These are phyloP conservation scores for Diatrype stigma DNA, from an alignment of 2,329 filamentous ascomycete genomes.

Conservation along the genomic window DNA sequence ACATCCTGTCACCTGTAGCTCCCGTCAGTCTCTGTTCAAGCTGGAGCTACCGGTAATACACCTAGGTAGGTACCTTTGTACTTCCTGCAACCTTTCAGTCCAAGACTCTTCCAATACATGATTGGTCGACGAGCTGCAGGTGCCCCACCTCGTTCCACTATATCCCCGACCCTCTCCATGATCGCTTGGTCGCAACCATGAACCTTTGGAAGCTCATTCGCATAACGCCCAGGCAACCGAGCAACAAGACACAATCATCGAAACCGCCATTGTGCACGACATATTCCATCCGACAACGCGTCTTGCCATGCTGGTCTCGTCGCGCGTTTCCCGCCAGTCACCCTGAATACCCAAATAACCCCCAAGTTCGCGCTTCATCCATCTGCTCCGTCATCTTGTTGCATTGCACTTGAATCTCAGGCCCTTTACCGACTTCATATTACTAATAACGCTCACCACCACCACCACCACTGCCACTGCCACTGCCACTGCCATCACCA, in stretches of 20 bases:
- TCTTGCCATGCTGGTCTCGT: neutral
- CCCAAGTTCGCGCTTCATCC: neutral
- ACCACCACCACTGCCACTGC: neutral
- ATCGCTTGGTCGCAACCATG: neutral
- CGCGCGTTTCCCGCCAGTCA: neutral
- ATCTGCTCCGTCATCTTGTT: neutral
- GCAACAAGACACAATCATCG: neutral
- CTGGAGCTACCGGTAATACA: no score
- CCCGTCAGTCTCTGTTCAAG: no score
- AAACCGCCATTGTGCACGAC: neutral
- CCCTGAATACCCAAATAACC: neutral
- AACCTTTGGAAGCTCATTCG: neutral
- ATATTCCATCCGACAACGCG: neutral
- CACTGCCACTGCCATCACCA: slow-evolving; percentile 7
- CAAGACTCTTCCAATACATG: no score
- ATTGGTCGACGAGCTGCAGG: no score
- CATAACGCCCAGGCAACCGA: neutral
- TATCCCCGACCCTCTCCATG: no score
- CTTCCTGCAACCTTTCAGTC: no score
- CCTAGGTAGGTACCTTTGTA: no score
- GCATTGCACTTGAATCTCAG: neutral
- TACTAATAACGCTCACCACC: slow-evolving; percentile 1
- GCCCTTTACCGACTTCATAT: neutral
- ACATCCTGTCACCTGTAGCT: no score
- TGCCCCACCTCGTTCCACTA: no score